These are phyloP conservation scores for Porcisia hertigi DNA, from an alignment of 208 protist genomes.

Conservation along the genomic window DNA sequence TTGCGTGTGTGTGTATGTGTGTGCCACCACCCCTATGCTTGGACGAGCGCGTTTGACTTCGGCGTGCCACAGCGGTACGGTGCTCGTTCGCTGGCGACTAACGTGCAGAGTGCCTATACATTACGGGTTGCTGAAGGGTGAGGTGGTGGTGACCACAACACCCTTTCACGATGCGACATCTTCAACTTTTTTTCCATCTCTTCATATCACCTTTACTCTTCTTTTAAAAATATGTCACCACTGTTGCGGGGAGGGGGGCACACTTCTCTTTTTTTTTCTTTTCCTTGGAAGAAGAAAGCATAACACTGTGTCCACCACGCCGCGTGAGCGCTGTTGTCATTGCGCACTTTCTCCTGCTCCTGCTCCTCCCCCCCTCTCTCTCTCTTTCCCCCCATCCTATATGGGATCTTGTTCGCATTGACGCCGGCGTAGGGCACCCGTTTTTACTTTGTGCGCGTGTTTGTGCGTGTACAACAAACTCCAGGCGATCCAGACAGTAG, in stretches of 20 bases:
- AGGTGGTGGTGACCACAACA: background rate
- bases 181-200: background rate
- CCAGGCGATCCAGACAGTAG: no score
- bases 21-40: background rate
- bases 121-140: background rate
- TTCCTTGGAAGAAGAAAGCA: background rate
- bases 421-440: no score
- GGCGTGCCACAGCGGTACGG: background rate
- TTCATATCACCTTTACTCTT: background rate
- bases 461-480: no score
- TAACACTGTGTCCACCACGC: no score
- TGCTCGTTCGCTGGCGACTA: background rate
- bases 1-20: background rate
- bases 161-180: background rate
- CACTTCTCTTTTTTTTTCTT: conserved; percentile 10
- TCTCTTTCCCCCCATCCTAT: no score
- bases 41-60: background rate
- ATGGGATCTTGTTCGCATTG: no score
- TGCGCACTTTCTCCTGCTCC: no score
- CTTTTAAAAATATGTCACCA: no score
- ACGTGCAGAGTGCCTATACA: background rate
- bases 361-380: no score
- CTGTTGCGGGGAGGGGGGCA: no score
- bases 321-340: no score
- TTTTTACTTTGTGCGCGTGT: no score